A percentile compares a stretch with the other conserved stretches of the same genome.
Conservation (phyloP, 2,329 filamentous ascomycete genomes). For the Pseudogymnoascus sp. region DNA sequence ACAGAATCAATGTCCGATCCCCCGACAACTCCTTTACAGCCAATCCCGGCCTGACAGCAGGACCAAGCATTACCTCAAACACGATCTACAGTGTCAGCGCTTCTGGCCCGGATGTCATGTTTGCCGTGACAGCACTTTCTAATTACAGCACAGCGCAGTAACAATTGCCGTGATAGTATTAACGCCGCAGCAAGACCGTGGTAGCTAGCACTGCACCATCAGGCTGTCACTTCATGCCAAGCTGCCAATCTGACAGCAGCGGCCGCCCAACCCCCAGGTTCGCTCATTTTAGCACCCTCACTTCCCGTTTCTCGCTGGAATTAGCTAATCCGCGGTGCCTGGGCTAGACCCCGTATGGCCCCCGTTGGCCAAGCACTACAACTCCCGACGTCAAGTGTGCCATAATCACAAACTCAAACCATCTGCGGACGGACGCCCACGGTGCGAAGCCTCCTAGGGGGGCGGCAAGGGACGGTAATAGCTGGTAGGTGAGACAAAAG, state of each 20-base stretch:
- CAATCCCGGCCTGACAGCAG: neutral
- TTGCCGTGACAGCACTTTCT: neutral
- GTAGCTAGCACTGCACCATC: neutral
- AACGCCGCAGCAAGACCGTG: too few relatives aligned
- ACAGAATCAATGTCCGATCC: neutral
- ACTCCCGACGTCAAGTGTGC: neutral
- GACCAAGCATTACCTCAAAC: neutral
- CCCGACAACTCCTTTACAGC: neutral
- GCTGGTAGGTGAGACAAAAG: neutral
- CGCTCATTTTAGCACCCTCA: neutral
- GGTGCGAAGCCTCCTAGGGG: neutral
- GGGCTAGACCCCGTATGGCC: neutral
- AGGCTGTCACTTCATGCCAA: neutral
- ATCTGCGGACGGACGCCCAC: neutral
- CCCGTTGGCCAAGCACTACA: neutral
- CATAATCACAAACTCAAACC: neutral
- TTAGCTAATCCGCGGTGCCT: neutral
- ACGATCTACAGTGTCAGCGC: neutral
- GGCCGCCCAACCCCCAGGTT: neutral
- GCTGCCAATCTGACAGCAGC: neutral
- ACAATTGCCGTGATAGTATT: neutral
- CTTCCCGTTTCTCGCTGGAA: neutral
- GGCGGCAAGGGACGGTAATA: neutral
- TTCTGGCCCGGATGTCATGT: neutral
- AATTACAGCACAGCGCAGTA: too few relatives aligned